Evolutionary conservation across 805 yeast genomes (phyloP), one percentile per base, ranked within the genome.

Genomic region (Spathaspora arborariae): DNA sequence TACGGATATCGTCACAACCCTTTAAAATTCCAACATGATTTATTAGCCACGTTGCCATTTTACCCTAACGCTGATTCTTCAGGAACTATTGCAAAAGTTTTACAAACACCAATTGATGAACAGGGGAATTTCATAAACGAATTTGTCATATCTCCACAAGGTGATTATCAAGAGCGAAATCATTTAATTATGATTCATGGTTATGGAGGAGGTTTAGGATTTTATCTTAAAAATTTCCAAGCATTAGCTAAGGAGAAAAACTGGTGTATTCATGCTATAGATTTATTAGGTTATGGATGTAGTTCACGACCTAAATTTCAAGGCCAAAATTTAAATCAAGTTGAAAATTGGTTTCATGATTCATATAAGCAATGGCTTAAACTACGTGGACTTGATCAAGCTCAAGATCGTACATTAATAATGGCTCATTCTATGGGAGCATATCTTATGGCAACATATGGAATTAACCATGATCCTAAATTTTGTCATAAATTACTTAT

Each of bases 381-480:
- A 1, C 61, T 67, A 39, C 65, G 84, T 43, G 75, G 76, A 5
- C 68, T 79, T 20, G 42, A 55, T 21, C 50, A 59, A 5, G 54
- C 57, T 15, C 49, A 47, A 19, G 68, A 72, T 19, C 74, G 75
- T 46, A 81, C 80, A 48, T 67, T 84, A 44, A 76, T 80, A 39
- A 79, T 82, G 63, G 95, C 96, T 1, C 99, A 92, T 65, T 90
- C 97, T 0, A 75, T 94, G 79, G 99, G 99, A 4, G 97, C 96
- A 0, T 92, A 91, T 59, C 56, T 92, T 19, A 78, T 85, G 60
- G 78, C 84, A 0, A 65, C 84, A 4, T 86, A 88, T 55, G 85
- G 88, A 3, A 70, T 82, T 45, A 72, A 74, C 45, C 67, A 74
- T 51, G 52, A 60, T 44, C 88, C 92, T 0, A 65, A 71, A 1